Base-by-base conservation (phyloP, 2,329 filamentous ascomycete species). In the Colletotrichum eremochloae region DNA sequence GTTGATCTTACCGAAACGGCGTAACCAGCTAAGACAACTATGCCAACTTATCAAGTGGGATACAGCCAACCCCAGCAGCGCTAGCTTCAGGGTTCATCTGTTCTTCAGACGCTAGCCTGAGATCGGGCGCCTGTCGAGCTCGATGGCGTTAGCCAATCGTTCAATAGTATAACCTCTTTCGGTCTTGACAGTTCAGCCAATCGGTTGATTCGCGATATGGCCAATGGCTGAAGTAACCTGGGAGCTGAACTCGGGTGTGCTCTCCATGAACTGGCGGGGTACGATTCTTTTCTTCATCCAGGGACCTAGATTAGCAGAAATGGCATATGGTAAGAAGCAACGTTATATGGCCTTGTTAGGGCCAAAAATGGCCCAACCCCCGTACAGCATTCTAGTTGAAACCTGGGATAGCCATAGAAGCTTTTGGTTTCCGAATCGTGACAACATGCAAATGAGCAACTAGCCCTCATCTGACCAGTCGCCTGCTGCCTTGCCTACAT, bases 61-160 rank as follows among this genome's bases (percentile, higher is more conserved):
- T 46, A 53, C 15, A 31, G 1, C 7, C 20, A 31, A 60, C 24
- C 48, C 55, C 42, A 14, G 8, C 46, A 24, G 31, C 44, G 15
- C 66, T 69, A 69, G 60, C 20, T 61, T 57, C 24, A 42, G 56
- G 60, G 44, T 46, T 46, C n/a, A 15, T 56, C 53, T 42, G 46
- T 42, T 11, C 46, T 65, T 48, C 53, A 55, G 18, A n/a, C 69
- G 66, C 69, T 65, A 72, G 38, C 20, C 3, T 20, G 31, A 18
- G 56, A 31, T 42, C 60, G 60, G 69, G 24, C 65, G n/a, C 31
- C 36, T 12, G 20, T 40, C 53, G 38, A 38, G 38, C 66, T 61
- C 46, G 56, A 31, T 18, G 31, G 24, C 50, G 66, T 46, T 60
- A 15, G 48, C 20, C 33, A 58, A 24, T 18, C 9, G 20, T 18